Conservation (phyloP, 73 alveolate species). For the Paramecium bursaria region DNA sequence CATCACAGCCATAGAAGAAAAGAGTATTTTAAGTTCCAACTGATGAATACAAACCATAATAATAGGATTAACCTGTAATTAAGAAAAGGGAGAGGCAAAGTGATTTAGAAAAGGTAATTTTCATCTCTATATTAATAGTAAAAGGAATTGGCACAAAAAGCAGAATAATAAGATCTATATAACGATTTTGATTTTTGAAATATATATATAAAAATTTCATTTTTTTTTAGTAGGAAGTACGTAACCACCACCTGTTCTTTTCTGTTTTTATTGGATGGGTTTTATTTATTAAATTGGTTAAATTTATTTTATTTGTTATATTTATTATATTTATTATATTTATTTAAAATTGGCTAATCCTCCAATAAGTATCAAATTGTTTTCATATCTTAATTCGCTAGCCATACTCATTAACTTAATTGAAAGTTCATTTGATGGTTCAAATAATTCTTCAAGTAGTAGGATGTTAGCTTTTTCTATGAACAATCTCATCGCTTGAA, state of each 20-base stretch:
- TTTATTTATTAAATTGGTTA: too few relatives aligned
- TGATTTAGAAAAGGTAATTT: constrained; percentile 1
- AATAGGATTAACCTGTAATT: not conserved
- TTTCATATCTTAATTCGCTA: constrained; percentile 9
- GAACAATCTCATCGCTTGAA: constrained; percentile 26
- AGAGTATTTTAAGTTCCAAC: constrained; percentile 3
- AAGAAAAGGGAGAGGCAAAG: constrained; percentile 33
- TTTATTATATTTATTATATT: too few relatives aligned
- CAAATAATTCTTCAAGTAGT: constrained; percentile 1
- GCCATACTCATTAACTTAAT: constrained; percentile 29
- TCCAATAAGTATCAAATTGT: constrained; percentile 23
- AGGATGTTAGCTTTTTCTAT: constrained; percentile 3
- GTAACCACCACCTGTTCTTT: too few relatives aligned
- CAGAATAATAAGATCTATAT: constrained; percentile 16
- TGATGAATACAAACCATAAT: not conserved
- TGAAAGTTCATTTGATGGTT: constrained; percentile 31
- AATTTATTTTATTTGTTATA: too few relatives aligned
- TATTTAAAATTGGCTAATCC: too few relatives aligned
- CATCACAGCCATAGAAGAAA: not conserved
- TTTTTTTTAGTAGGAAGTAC: too few relatives aligned
- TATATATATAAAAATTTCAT: not conserved
- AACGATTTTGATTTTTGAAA: constrained; percentile 51
- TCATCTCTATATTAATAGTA: not conserved
- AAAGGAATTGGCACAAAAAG: constrained; percentile 47
- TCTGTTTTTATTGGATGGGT: too few relatives aligned